Conservation (phyloP, 306 rosid genomes). For the Rubus parviflorus region DNA sequence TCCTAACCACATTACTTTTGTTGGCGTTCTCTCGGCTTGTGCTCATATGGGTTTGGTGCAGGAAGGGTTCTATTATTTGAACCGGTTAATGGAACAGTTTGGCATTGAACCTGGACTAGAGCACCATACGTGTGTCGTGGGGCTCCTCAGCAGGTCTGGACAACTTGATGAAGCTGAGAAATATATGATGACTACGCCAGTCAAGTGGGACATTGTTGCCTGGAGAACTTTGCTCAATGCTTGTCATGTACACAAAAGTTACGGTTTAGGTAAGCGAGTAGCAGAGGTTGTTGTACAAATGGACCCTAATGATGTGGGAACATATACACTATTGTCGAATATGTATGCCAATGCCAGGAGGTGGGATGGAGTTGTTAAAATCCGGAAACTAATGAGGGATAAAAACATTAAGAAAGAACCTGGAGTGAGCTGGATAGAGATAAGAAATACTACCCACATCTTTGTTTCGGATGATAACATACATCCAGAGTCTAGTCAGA, state of each 20-base stretch:
- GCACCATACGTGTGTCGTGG: slow-evolving; percentile 42
- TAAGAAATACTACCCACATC: slow-evolving; percentile 34
- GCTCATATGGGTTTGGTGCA: slow-evolving; percentile 54
- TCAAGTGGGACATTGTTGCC: slow-evolving; percentile 40
- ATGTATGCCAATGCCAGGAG: slow-evolving; percentile 44
- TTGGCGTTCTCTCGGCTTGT: slow-evolving; percentile 62
- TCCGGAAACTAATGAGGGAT: slow-evolving; percentile 39
- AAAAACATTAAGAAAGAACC: slow-evolving; percentile 45
- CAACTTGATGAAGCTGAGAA: slow-evolving; percentile 37
- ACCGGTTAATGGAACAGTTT: slow-evolving; percentile 42
- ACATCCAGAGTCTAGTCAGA: slow-evolving; percentile 35
- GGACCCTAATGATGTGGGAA: slow-evolving; percentile 42
- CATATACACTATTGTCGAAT: slow-evolving; percentile 37
- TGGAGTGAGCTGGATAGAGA: slow-evolving; percentile 49
- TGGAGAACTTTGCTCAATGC: slow-evolving; percentile 44
- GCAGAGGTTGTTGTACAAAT: slow-evolving; percentile 32
- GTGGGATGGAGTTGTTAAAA: slow-evolving; percentile 46
- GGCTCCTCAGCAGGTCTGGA: slow-evolving; percentile 43
- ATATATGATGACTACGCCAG: slow-evolving; percentile 29
- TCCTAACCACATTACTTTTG: slow-evolving; percentile 54
- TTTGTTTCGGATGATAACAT: slow-evolving; percentile 39
- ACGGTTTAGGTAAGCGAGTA: slow-evolving; percentile 30
- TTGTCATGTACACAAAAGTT: slow-evolving; percentile 35
- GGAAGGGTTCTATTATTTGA: slow-evolving; percentile 53
- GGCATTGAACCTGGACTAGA: slow-evolving; percentile 37